Percentiles rank a stretch among this genome's conserved stretches.
Conservation (phyloP, 2,329 filamentous ascomycete genomes). For the Bertia moriformis region DNA sequence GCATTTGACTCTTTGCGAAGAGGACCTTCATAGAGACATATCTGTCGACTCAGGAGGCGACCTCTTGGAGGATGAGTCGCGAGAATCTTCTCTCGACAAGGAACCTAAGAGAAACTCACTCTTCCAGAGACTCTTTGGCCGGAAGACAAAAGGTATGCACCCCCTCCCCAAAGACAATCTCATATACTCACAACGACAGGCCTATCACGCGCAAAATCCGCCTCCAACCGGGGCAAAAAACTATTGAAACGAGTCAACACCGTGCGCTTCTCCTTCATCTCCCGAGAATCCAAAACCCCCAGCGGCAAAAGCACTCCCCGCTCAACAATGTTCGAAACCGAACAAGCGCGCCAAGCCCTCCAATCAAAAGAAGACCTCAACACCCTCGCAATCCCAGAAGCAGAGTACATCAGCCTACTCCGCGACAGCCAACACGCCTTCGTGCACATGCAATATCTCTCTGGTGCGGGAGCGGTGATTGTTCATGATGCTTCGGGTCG, state of each 20-base stretch:
- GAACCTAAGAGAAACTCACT: conserved; percentile 9
- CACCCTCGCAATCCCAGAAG: not conserved
- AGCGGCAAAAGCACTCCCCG: conserved; percentile 3
- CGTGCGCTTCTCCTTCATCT: conserved; percentile 13
- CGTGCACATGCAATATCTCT: conserved; percentile 11
- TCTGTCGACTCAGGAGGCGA: not conserved
- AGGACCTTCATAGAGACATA: conserved; percentile 6
- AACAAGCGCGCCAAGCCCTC: no score
- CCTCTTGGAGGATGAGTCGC: not conserved
- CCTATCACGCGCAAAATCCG: conserved; percentile 9
- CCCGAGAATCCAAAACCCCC: conserved; percentile 7
- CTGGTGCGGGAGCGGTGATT: conserved; percentile 8
- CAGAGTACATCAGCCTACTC: conserved; percentile 3
- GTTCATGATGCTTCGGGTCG: conserved; percentile 14
- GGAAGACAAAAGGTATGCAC: conserved; percentile 9
- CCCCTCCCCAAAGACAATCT: not conserved
- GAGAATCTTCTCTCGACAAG: not conserved
- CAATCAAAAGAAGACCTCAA: not conserved
- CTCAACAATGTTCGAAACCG: no score
- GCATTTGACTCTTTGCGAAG: conserved; percentile 7
- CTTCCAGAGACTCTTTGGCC: conserved; percentile 11
- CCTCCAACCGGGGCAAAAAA: conserved; percentile 9
- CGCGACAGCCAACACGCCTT: conserved; percentile 8
- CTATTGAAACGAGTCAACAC: conserved; percentile 12
- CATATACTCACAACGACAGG: conserved; percentile 6